Evolutionary conservation across 805 yeast genomes (phyloP).

Genomic region (Cyberlindnera xishuangbannaensis): DNA sequence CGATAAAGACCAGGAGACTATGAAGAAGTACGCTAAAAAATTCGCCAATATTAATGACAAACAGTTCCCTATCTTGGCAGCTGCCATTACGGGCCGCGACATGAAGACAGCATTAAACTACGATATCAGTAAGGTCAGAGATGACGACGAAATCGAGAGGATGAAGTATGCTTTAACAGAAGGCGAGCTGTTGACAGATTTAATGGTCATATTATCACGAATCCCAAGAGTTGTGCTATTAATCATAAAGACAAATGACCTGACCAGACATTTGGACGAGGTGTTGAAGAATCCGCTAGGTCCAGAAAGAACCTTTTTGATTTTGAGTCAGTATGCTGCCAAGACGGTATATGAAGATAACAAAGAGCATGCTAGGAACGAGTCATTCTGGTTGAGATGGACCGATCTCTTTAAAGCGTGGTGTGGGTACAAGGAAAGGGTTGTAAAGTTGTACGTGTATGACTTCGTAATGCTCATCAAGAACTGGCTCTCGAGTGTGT

Average conservation of each 20-base stretch:
- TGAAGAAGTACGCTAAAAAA: constrained; percentile 68
- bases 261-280: constrained; percentile 87
- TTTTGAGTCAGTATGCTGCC: constrained; percentile 89
- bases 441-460: constrained; percentile 14
- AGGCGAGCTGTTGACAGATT: constrained; percentile 59
- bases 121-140: constrained; percentile 50
- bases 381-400: constrained; percentile 5
- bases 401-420: constrained; percentile 26
- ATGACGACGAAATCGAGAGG: constrained; percentile 53
- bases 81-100: constrained; percentile 94
- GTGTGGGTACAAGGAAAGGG: constrained; percentile 14
- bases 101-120: constrained; percentile 67
- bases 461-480: constrained; percentile 14
- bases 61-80: constrained; percentile 79
- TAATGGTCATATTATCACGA: constrained; percentile 71
- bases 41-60: constrained; percentile 76
- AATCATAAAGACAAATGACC: constrained; percentile 88
- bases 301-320: constrained; percentile 78
- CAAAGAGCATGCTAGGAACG: constrained; percentile 29
- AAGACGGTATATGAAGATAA: constrained; percentile 68
- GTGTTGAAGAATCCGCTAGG: constrained; percentile 77
- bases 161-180: constrained; percentile 64
- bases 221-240: constrained; percentile 84
- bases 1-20: constrained; percentile 57
- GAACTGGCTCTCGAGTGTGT: constrained; percentile 10